These are phyloP conservation scores for Cavenderia fasciculata DNA, from an alignment of 78 protist species.

Conservation along the genomic window DNA sequence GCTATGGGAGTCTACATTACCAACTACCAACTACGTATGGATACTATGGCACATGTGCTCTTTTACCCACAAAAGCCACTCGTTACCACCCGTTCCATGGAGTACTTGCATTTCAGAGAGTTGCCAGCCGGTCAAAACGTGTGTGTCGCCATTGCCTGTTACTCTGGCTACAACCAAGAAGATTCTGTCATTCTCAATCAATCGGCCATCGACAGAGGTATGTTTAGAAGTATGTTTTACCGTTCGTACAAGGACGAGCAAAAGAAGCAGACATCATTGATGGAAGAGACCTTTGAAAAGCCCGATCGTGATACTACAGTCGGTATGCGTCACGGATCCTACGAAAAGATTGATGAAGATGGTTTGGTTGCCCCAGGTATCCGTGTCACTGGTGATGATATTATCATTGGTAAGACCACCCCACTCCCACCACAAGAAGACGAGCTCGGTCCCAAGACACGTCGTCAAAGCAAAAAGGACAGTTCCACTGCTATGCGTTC, in stretches of 20 bases:
- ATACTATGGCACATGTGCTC: conserved; percentile 98
- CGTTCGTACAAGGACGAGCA: conserved; percentile 85
- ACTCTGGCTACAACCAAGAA: conserved; percentile 99
- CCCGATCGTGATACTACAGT: conserved; percentile 80
- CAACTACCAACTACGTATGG: conserved; percentile 98
- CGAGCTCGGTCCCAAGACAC: conserved; percentile 18
- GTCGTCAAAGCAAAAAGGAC: conserved; percentile 81
- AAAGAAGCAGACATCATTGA: conserved; percentile 49
- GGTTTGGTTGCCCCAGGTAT: conserved; percentile 98
- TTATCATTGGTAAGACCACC: conserved; percentile 98
- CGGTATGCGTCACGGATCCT: conserved; percentile 60
- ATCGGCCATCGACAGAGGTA: conserved; percentile 98
- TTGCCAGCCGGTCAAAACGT: conserved; percentile 99
- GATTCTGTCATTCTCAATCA: conserved; percentile 99
- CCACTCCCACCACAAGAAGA: conserved; percentile 64
- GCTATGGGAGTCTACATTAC: conserved; percentile 98
- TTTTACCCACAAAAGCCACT: conserved; percentile 99
- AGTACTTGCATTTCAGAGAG: conserved; percentile 94
- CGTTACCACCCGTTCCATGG: conserved; percentile 97
- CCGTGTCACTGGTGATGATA: conserved; percentile 94
- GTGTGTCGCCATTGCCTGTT: conserved; percentile 97
- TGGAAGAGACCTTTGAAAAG: conserved; percentile 86
- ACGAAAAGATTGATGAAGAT: conserved; percentile 97
- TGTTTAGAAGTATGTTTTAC: conserved; percentile 96
- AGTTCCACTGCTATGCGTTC: conserved; percentile 73